Evolutionary conservation across 176 grass and related monocot genomes (phyloP), one percentile per base, ranked within the genome.

Genomic region (Cenchrus fungigraminus): DNA sequence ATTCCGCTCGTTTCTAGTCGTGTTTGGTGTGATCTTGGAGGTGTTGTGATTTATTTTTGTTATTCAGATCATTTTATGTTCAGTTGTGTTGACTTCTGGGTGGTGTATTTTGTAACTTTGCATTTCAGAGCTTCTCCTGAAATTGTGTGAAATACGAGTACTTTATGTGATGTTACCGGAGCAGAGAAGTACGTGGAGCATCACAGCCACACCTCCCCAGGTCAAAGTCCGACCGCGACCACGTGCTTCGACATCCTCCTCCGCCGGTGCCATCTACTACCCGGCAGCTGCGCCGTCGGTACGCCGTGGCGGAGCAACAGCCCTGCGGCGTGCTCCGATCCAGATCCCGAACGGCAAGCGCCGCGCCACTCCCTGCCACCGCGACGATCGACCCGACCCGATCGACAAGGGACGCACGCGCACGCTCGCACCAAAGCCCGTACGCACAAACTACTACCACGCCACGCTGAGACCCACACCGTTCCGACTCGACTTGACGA

Each of bases 201-300:
- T 59, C 56, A 59, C 66, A 45, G 37, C 20, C 47, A 25, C 19
- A 0, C 2, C 6, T 60, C n/a, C 34, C 17, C 50, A 55, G 3
- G 51, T 34, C 16, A 53, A 65, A 8, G 29, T 34, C 47, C 31
- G 10, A 68, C 65, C 17, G 11, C 29, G 63, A 55, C 20, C 61
- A 70, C 64, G 83, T 85, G 65, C 74, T 37, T 56, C 74, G 51
- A 62, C 73, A 46, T 65, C 12, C 12, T 57, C 73, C 82, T 28
- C 61, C 72, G 34, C 43, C 50, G 50, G 49, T 20, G n/a, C 22
- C 81, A 40, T 63, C 44, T 52, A 3, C 47, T 9, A 4, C 32
- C 46, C 20, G 34, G 20, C 9, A 9, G 73, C 62, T 16, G 61
- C 51, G 45, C 28, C 16, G 81, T 74, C 69, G 81, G 40, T 63